Conservation (phyloP, 1,284 basidiomycete species). For the Porogramme epimiltina region DNA sequence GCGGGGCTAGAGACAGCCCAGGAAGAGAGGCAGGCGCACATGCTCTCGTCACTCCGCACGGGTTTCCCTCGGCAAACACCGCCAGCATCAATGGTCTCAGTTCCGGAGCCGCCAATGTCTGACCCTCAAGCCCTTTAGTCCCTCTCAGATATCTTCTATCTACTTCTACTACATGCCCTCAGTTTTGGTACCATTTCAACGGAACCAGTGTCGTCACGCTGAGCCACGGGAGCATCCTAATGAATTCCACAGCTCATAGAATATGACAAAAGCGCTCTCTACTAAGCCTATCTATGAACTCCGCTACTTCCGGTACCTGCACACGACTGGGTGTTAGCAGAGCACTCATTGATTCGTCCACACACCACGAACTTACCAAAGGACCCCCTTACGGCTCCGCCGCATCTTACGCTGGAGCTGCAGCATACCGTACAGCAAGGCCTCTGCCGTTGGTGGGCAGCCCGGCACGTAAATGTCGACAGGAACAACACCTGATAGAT, state of each 20-base stretch:
- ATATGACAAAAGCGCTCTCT: conserved; percentile 7
- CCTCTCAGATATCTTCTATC: too few relatives aligned
- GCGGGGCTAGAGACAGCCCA: too few relatives aligned
- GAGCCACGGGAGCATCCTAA: neutral
- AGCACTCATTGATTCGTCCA: neutral
- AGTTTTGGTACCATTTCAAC: too few relatives aligned
- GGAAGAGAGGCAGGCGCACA: too few relatives aligned
- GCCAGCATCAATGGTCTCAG: neutral
- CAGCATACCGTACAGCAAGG: conserved; percentile 91
- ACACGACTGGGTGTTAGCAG: conserved; percentile 9
- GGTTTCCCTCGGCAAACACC: too few relatives aligned
- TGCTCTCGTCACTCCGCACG: too few relatives aligned
- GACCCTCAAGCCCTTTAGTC: too few relatives aligned
- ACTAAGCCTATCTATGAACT: conserved; percentile 15
- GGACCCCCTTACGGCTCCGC: conserved; percentile 83
- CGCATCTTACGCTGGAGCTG: conserved; percentile 98
- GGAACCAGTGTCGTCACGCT: too few relatives aligned
- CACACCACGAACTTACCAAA: conserved; percentile 67
- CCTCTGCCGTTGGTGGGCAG: conserved; percentile 94
- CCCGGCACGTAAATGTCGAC: conserved; percentile 98
- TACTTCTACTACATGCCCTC: too few relatives aligned
- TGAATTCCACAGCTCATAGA: conserved; percentile 10
- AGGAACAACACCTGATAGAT: conserved; percentile 81
- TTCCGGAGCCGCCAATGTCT: too few relatives aligned
- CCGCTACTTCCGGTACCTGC: conserved; percentile 30